Conservation (phyloP, 257 asterid species). For the Rauvolfia tetraphylla region DNA sequence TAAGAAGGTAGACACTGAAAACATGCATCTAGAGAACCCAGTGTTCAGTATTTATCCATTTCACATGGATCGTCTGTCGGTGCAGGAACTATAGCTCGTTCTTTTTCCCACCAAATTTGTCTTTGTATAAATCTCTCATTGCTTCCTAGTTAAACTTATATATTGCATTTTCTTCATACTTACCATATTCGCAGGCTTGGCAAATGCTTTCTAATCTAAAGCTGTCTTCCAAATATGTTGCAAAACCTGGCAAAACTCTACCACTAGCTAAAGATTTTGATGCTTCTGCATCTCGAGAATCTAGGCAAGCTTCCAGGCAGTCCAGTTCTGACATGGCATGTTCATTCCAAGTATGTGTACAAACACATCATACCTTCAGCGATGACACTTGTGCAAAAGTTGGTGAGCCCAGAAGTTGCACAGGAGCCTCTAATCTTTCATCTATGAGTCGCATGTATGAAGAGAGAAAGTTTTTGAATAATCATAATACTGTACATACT, state of each 20-base stretch:
- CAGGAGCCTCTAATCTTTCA: conserved; percentile 30
- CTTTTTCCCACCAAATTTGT: neutral
- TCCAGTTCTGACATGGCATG: conserved; percentile 34
- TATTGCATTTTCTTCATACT: conserved; percentile 14
- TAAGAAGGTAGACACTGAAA: neutral
- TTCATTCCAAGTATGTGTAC: conserved; percentile 29
- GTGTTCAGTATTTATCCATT: neutral
- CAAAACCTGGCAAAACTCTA: conserved; percentile 72
- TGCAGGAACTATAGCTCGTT: neutral
- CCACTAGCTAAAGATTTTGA: conserved; percentile 36
- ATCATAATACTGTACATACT: conserved; percentile 31
- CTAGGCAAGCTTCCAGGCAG: conserved; percentile 37
- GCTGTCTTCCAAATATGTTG: conserved; percentile 62
- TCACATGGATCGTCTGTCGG: neutral
- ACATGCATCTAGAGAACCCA: neutral
- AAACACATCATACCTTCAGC: conserved; percentile 28
- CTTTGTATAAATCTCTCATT: neutral
- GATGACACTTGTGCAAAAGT: conserved; percentile 24
- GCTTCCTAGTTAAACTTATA: neutral
- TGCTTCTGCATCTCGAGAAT: conserved; percentile 37
- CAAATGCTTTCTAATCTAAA: conserved; percentile 60
- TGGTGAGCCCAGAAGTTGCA: conserved; percentile 30
- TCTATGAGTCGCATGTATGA: conserved; percentile 36
- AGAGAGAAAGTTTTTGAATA: conserved; percentile 27
- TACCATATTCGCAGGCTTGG: conserved; percentile 73